Conservation (phyloP, 768 basidiomycete genomes). For the Strobilomyces confusus region DNA sequence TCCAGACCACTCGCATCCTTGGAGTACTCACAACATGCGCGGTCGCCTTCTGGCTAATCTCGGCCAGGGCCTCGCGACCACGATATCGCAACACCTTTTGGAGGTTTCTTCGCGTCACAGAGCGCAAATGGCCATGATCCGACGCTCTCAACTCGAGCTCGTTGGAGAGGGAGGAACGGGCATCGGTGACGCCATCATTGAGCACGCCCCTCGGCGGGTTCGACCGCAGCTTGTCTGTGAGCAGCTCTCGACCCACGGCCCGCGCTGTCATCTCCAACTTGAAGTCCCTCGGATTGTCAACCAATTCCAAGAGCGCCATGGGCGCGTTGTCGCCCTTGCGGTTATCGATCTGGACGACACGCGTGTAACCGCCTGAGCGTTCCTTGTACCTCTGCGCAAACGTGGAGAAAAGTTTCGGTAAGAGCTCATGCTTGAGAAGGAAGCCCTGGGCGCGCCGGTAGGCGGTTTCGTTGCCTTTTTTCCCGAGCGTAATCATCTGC, state of each 20-base stretch:
- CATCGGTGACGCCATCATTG: slow-evolving; percentile 45
- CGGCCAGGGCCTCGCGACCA: slow-evolving; percentile 39
- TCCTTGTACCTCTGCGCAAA: slow-evolving; percentile 76
- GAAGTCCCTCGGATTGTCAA: slow-evolving; percentile 88
- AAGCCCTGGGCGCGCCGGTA: slow-evolving; percentile 72
- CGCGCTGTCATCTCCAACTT: slow-evolving; percentile 86
- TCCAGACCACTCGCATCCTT: not conserved
- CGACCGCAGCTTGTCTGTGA: slow-evolving; percentile 50
- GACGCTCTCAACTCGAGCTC: slow-evolving; percentile 42
- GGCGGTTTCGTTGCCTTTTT: slow-evolving; percentile 72
- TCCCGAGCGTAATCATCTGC: slow-evolving; percentile 89
- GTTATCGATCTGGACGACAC: slow-evolving; percentile 88
- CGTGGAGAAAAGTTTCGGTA: slow-evolving; percentile 80
- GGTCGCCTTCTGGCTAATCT: slow-evolving; percentile 53
- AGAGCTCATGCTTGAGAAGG: slow-evolving; percentile 63
- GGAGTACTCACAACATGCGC: slow-evolving; percentile 58
- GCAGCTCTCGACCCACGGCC: slow-evolving; percentile 79
- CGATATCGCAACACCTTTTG: slow-evolving; percentile 69
- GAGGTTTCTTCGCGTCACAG: slow-evolving; percentile 70
- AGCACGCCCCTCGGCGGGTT: slow-evolving; percentile 45
- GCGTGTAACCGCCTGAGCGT: slow-evolving; percentile 92
- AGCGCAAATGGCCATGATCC: slow-evolving; percentile 46
- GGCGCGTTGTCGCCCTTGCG: slow-evolving; percentile 92
- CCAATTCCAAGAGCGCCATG: slow-evolving; percentile 87
- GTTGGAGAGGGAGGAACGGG: slow-evolving; percentile 43